Conservation (phyloP, 768 basidiomycete genomes). For the Amanita rubescens region DNA sequence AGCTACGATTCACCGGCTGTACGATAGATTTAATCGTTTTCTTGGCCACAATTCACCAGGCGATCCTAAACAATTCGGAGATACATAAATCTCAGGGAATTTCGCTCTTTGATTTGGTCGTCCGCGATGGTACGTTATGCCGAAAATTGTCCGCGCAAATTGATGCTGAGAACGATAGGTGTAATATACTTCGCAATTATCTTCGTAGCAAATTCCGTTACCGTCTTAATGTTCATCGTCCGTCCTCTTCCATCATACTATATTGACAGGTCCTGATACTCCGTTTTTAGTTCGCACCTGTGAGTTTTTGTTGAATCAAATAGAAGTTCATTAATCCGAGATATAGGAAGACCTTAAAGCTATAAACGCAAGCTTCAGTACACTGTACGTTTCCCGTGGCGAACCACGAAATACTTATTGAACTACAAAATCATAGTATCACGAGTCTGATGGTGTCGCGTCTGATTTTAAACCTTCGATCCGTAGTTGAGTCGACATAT, state of each 20-base stretch:
- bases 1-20: background rate
- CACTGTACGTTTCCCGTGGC: constrained; percentile 19
- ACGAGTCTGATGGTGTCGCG: constrained; percentile 32
- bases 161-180: constrained; percentile 13
- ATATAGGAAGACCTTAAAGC: constrained; percentile 27
- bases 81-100: constrained; percentile 8
- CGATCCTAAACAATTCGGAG: constrained; percentile 13
- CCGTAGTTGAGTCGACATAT: background rate
- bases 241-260: constrained; percentile 4
- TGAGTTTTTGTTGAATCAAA: constrained; percentile 6
- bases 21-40: constrained; percentile 25
- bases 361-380: constrained; percentile 31
- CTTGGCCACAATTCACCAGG: constrained; percentile 23
- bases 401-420: background rate
- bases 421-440: constrained; percentile 16
- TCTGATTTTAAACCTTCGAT: constrained; percentile 26
- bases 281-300: constrained; percentile 18
- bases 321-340: background rate
- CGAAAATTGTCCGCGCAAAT: background rate
- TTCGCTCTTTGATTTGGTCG: constrained; percentile 22
- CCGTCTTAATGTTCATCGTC: constrained; percentile 26
- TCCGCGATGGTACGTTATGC: constrained; percentile 24
- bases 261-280: background rate
- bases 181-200: constrained; percentile 28
- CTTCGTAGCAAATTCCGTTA: constrained; percentile 24